Percentiles rank a stretch among this genome's conserved stretches.
Evolutionary conservation across 2,329 filamentous ascomycete genomes (phyloP).

Genomic region (Neofusicoccum laricinum): DNA sequence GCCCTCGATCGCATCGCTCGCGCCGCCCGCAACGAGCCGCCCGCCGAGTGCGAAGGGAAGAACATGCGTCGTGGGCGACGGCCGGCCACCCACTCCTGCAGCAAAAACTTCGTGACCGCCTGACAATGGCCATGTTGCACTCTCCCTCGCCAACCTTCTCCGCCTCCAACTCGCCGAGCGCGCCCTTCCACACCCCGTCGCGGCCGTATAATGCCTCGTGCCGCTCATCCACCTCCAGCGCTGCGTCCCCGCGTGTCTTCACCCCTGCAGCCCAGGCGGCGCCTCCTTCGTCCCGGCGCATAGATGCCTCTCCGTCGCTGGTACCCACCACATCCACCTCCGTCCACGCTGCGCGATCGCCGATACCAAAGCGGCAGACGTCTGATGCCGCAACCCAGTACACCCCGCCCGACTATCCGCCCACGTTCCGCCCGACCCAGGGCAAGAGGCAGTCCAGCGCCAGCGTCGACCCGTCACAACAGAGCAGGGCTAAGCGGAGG

Average conservation of each 20-base stretch:
- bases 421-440: conserved; percentile 29
- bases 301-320: conserved; percentile 25
- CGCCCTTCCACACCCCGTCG: conserved; percentile 31
- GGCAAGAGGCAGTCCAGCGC: conserved; percentile 13
- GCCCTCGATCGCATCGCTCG: neutral
- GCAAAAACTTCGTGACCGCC: conserved; percentile 12
- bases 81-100: conserved; percentile 8
- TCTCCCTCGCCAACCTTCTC: conserved; percentile 37
- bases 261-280: conserved; percentile 24
- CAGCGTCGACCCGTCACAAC: conserved; percentile 9
- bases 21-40: neutral
- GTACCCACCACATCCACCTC: conserved; percentile 22
- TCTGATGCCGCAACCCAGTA: conserved; percentile 55
- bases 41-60: conserved; percentile 7
- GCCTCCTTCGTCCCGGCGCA: conserved; percentile 25
- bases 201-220: conserved; percentile 33
- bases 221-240: conserved; percentile 28
- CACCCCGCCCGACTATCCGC: conserved; percentile 48
- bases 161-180: conserved; percentile 34
- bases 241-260: conserved; percentile 33
- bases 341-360: conserved; percentile 19
- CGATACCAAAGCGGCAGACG: conserved; percentile 33
- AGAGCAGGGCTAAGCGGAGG: conserved; percentile 27
- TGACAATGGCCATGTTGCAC: conserved; percentile 23
- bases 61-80: conserved; percentile 16